Evolutionary conservation across 495 filamentous ascomycete genomes (phyloP), one percentile per base, ranked within the genome.

Genomic region (Aspergillus heteromorphus): DNA sequence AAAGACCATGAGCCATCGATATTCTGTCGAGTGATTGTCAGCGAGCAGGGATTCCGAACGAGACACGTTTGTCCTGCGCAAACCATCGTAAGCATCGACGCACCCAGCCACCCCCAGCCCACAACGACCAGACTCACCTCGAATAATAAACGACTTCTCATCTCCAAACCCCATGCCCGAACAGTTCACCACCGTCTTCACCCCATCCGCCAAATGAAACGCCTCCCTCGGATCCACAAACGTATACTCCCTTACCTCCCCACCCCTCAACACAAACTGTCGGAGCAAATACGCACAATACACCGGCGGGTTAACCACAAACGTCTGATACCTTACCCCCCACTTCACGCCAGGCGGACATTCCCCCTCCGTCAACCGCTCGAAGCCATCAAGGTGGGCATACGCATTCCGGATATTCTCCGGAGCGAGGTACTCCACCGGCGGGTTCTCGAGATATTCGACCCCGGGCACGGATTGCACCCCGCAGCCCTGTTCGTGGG

Each of bases 291-390:
- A 76, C 16, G 70, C 67, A 59, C 79, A 81, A 57, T 87, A 87
- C 6, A 85, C 78, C 59, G 83, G 83, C 6, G 82, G 76, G 54
- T 86, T 86, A 5, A 87, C 60, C 58, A 77, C 82, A 60, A 76
- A 83, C 0, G 81, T 79, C 14, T 71, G 56, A 64, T 87, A 87
- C 55, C 75, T 63, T 13, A 74, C 82, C 0, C 80, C 83, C 80
- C 79, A 80, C 16, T 63, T 67, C 5, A 83, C 73, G 0, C 71
- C 73, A 17, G 59, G 58, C 0, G 82, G 82, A 0, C 79, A 23
- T 30, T 83, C 79, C 0, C 56, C 45, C 1, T 29, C n/a, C 0
- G 25, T 1, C 4, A 83, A 50, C 0, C 71, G 27, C 4, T 74
- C 66, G 54, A 83, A 84, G 4, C 64, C 78, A 51, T 74, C 68